phyloP scores from a whole-genome alignment of 805 yeast genomes.

The Yamadazyma scolyti region DNA sequence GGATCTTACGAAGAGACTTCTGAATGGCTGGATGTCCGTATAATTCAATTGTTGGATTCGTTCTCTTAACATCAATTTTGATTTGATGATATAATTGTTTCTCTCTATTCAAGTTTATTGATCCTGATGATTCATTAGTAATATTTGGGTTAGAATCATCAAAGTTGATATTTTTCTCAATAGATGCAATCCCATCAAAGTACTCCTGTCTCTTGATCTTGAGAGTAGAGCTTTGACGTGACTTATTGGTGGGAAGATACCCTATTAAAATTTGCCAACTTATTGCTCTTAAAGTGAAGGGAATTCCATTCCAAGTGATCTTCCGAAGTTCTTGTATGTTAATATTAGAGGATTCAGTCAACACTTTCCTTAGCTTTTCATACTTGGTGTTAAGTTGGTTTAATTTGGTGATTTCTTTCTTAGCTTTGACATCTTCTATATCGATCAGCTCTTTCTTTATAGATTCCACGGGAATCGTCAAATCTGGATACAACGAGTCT shows the following conservation, averaged over 20 bases:
- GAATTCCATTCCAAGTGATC: constrained; percentile 93
- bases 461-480: constrained; percentile 19
- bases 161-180: constrained; percentile 46
- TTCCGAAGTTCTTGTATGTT: constrained; percentile 69
- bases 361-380: constrained; percentile 60
- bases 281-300: constrained; percentile 71
- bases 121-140: constrained; percentile 16
- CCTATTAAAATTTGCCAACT: constrained; percentile 91
- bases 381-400: constrained; percentile 62
- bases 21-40: constrained; percentile 73
- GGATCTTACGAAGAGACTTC: constrained; percentile 69
- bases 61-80: constrained; percentile 89
- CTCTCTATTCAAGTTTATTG: constrained; percentile 13
- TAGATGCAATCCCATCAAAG: constrained; percentile 59
- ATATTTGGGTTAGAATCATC: constrained; percentile 21
- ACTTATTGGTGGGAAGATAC: constrained; percentile 81
- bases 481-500: constrained; percentile 37
- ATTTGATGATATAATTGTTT: constrained; percentile 92
- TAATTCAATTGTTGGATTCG: constrained; percentile 78
- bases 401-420: constrained; percentile 50
- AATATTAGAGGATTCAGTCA: constrained; percentile 48
- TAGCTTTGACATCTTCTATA: constrained; percentile 35
- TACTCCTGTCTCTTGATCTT: constrained; percentile 85
- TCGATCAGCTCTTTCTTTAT: constrained; percentile 36
- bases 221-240: constrained; percentile 66